Base-by-base conservation (phyloP, 305 asterid species). In the Plantago coronopus region DNA sequence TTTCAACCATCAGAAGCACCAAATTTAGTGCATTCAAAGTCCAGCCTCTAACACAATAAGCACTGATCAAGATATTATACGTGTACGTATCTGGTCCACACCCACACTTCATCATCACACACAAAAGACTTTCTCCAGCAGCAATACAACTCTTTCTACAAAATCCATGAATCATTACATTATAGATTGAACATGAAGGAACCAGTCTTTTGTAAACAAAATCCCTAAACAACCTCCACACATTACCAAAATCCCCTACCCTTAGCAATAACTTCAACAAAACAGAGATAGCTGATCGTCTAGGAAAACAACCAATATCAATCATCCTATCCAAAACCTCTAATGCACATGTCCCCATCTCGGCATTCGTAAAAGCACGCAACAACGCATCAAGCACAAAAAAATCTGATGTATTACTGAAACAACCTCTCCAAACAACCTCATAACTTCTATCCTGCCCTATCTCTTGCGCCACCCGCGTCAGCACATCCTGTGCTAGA, bases 41-140 rank as follows among this genome's bases (percentile, higher is more conserved):
- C 86, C 79, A 77, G 21, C 97, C 94, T 76, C 83, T 81, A 40
- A 79, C 64, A 75, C 97, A 93, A 72, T 80, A 93, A 3, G 89
- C 88, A 78, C 80, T 87, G 58, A 89, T 83, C 86, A 93, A 72
- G 53, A 89, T 85, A 64, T 93, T 93, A 75, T 83, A 87, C 0
- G 88, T 59, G 61, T 73, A 46, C 54, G 80, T 84, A 74, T 85
- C 75, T 2, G 95, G 99, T 54, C 82, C 85, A 67, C 91, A 83
- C 55, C 87, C 81, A 72, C 67, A 83, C 76, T 83, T 93, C 63
- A 69, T 65, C 96, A 93, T 89, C 54, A 84, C 73, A 67, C 69
- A 74, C 55, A 87, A 76, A 75, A 93, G 73, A 81, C 94, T 89
- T 73, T 87, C 89, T 50, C 86, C 99, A 46, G 75, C 61, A 51